Base-by-base conservation (phyloP, 306 rosid species). In the Geum urbanum region DNA sequence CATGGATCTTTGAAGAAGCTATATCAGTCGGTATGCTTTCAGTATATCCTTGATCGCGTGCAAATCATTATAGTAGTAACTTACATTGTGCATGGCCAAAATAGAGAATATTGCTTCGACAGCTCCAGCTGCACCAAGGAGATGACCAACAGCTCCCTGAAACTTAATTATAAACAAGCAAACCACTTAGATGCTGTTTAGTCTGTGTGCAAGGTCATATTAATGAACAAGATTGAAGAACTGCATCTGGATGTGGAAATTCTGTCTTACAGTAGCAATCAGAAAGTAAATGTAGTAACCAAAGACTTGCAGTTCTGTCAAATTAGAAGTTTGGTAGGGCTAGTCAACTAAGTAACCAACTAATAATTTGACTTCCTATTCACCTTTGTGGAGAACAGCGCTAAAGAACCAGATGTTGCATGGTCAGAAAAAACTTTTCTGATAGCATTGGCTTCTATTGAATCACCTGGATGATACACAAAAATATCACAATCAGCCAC, bases 311-410 rank as follows among this genome's bases (percentile, higher is more conserved):
- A 32, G 37, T 32, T 32, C 37, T 32, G 37, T 32, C 37, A 2
- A 32, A 32, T 2, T 32, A 32, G 37, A 32, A 32, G 37, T 32
- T 32, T 32, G 37, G 37, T 32, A 32, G 37, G 37, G 3, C 37
- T 32, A 32, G 37, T 32, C 37, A 2, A 32, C 37, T 32, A 32
- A 32, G 51, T 67, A n/a, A 50, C 12, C 50, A 69, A 15, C 63
- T 4, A 8, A n/a, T 9, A 11, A 0, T n/a, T 22, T 5, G 39
- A 35, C 51, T 49, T 18, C 20, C 41, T 20, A 8, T 27, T 78
- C 88, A 92, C 98, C 97, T 92, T 92, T n/a, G 98, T 86, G 63
- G 97, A 92, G 64, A 97, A 92, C 70, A 90, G 78, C 49, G 92
- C 87, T 74, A 92, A 87, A 83, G 86, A 70, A 77, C 94, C 86